These are phyloP conservation scores for Grosmannia serpens DNA, from an alignment of 2,329 filamentous ascomycete species.

Conservation along the genomic window DNA sequence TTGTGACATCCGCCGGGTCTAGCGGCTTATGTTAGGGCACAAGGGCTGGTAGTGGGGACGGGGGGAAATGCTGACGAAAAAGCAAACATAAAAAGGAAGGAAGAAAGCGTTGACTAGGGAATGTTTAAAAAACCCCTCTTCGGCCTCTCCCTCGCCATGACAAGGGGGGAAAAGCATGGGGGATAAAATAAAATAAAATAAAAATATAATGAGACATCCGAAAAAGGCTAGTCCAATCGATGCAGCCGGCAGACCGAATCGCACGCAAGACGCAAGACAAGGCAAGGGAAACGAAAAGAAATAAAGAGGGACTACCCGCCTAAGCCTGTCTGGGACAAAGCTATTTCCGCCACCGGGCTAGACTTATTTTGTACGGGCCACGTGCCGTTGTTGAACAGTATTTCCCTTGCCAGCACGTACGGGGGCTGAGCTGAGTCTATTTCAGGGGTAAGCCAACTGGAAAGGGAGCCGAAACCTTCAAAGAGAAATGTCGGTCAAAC, in stretches of 20 bases:
- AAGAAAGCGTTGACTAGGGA: background rate
- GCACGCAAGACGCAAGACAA: background rate
- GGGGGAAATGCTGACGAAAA: background rate
- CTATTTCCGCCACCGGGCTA: background rate
- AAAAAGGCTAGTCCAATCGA: background rate
- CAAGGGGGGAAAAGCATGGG: background rate
- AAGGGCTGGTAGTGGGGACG: background rate
- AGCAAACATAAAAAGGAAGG: background rate
- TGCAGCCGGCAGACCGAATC: background rate
- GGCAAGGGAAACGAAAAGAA: constrained; percentile 1
- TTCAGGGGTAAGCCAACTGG: too few species aligned
- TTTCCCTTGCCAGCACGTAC: too few species aligned
- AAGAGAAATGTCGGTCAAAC: too few species aligned
- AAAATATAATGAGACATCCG: background rate
- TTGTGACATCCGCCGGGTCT: background rate
- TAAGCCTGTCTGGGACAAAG: constrained; percentile 1
- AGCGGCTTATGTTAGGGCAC: background rate
- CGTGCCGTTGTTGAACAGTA: background rate
- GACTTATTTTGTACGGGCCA: background rate
- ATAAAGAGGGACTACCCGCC: background rate
- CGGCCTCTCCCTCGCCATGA: background rate
- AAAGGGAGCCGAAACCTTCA: too few species aligned
- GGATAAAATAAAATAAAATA: background rate
- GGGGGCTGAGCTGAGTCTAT: too few species aligned
- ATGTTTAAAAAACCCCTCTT: background rate